A percentile compares a stretch with the other conserved stretches of the same genome.
phyloP scores from a whole-genome alignment of 495 filamentous ascomycete genomes.

The Stereocaulon alpinum region DNA sequence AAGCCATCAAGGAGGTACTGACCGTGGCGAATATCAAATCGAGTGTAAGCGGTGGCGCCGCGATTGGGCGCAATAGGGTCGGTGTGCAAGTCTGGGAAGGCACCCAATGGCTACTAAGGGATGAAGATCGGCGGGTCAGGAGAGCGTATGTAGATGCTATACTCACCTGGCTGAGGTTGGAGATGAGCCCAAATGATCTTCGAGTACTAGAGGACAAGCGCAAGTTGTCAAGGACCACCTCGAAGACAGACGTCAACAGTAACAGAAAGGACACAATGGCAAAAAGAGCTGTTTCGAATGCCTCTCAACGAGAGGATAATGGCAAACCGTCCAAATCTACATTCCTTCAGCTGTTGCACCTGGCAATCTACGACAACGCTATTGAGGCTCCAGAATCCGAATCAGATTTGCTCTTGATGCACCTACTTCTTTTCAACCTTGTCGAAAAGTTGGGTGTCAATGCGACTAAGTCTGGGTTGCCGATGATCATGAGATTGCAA shows the following conservation, averaged over 20 bases:
- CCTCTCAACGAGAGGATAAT: constrained; percentile 52
- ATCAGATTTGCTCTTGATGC: constrained; percentile 61
- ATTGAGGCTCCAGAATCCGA: constrained; percentile 58
- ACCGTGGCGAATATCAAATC: constrained; percentile 61
- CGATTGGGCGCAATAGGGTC: constrained; percentile 60
- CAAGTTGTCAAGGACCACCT: constrained; percentile 20
- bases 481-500: constrained; percentile 81
- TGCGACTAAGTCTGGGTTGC: constrained; percentile 62
- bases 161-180: constrained; percentile 67
- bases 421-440: constrained; percentile 61
- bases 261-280: constrained; percentile 36
- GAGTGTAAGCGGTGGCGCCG: constrained; percentile 47
- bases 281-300: constrained; percentile 58
- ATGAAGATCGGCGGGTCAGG: constrained; percentile 63
- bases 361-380: constrained; percentile 78
- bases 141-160: constrained; percentile 77
- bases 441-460: constrained; percentile 75
- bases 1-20: constrained; percentile 69
- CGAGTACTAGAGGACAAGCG: constrained; percentile 42
- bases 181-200: constrained; percentile 61
- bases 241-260: constrained; percentile 25
- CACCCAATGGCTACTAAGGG: constrained; percentile 78
- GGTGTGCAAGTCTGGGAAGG: constrained; percentile 79
- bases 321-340: constrained; percentile 46
- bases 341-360: constrained; percentile 75